A percentile compares a stretch with the other conserved stretches of the same genome.
These are phyloP conservation scores for Trichosporon inkin DNA, from an alignment of 1,284 basidiomycete species.

Conservation along the genomic window DNA sequence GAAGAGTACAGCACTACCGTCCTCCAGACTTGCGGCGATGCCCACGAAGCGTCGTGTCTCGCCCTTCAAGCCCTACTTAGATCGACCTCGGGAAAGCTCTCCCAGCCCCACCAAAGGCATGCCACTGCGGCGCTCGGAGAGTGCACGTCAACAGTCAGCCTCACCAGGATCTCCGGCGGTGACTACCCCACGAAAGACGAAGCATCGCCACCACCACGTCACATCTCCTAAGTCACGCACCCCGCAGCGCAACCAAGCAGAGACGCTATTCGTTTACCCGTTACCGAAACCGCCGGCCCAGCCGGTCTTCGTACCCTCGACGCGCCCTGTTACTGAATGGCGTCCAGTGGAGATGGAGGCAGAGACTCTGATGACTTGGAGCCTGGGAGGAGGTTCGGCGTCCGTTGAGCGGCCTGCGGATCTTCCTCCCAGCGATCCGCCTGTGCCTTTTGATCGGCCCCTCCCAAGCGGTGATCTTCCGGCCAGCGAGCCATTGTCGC, in stretches of 20 bases:
- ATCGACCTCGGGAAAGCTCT: not conserved
- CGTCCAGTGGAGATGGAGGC: slow-evolving; percentile 35
- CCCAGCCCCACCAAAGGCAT: not conserved
- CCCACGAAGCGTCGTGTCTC: not conserved
- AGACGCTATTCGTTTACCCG: slow-evolving; percentile 29
- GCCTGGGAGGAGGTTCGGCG: slow-evolving; percentile 19
- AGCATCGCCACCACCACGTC: slow-evolving; percentile 24
- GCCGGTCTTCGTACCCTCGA: slow-evolving; percentile 20
- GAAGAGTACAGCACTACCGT: not conserved
- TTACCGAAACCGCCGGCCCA: slow-evolving; percentile 23
- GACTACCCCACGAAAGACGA: slow-evolving; percentile 13
- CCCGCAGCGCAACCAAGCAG: slow-evolving; percentile 16
- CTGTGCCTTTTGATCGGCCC: not conserved
- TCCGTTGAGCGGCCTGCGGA: not conserved
- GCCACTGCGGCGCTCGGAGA: not conserved
- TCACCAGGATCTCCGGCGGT: not conserved
- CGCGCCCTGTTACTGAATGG: slow-evolving; percentile 17
- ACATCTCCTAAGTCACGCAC: slow-evolving; percentile 28
- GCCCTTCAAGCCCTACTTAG: not conserved
- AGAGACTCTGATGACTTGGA: slow-evolving; percentile 43
- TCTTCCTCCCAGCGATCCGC: slow-evolving; percentile 1
- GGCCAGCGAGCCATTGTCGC: not conserved
- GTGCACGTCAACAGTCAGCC: not conserved
- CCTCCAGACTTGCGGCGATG: not conserved
- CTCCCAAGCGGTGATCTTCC: not conserved